phyloP scores from a whole-genome alignment of 768 basidiomycete species.

The Phanerochaete carnosa region DNA sequence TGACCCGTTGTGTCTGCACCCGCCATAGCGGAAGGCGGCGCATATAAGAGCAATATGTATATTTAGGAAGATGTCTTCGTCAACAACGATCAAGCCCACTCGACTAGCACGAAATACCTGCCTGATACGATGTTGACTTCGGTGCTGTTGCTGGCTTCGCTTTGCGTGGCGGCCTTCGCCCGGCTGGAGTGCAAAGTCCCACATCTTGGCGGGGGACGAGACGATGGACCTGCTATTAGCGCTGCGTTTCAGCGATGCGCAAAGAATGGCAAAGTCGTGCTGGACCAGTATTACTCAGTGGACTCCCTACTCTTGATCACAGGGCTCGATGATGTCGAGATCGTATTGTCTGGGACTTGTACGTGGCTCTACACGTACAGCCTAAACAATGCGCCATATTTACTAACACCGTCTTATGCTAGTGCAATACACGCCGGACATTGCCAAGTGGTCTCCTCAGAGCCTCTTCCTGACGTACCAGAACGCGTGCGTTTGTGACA shows the following conservation, averaged over 20 bases:
- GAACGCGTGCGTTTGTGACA: constrained; percentile 32
- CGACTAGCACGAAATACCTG: background rate
- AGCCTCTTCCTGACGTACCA: constrained; percentile 40
- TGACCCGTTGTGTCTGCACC: background rate
- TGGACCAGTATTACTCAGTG: constrained; percentile 35
- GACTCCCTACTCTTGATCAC: constrained; percentile 36
- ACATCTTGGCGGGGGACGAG: constrained; percentile 30
- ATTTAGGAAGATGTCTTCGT: background rate
- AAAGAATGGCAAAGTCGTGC: constrained; percentile 26
- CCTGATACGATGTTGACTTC: background rate
- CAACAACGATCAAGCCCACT: background rate
- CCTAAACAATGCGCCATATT: background rate
- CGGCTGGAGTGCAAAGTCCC: constrained; percentile 24
- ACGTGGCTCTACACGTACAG: constrained; percentile 5
- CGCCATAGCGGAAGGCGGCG: background rate
- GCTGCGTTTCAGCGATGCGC: constrained; percentile 30
- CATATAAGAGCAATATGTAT: background rate
- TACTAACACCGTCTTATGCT: background rate
- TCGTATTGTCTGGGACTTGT: constrained; percentile 37
- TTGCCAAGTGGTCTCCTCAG: constrained; percentile 37
- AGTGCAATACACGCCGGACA: constrained; percentile 36
- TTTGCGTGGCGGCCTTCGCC: constrained; percentile 5
- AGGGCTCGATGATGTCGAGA: constrained; percentile 34
- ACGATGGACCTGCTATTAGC: constrained; percentile 35
- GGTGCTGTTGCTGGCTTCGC: background rate